Evolutionary conservation across 2,329 filamentous ascomycete genomes (phyloP).

Genomic region (Colletotrichum sp.): DNA sequence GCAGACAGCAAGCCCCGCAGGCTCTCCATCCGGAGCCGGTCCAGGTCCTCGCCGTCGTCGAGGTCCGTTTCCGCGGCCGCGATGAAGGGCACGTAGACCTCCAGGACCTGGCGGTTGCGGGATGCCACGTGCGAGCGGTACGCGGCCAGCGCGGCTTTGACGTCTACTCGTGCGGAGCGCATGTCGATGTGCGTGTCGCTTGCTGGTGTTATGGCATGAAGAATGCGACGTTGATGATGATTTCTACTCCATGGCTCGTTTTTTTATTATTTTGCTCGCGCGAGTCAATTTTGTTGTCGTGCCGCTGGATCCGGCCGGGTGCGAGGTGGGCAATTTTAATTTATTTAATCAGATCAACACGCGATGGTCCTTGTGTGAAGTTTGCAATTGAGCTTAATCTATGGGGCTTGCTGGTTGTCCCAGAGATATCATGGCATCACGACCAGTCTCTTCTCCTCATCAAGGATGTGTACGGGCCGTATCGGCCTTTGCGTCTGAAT

Average conservation of each 20-base stretch:
- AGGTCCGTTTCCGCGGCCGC: neutral
- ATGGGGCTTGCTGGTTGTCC: neutral
- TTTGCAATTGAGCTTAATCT: neutral
- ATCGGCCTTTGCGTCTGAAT: neutral
- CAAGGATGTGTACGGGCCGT: neutral
- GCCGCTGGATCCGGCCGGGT: neutral
- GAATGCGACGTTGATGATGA: neutral
- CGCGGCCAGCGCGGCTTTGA: neutral
- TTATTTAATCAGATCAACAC: neutral
- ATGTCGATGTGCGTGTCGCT: neutral
- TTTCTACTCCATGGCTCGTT: neutral
- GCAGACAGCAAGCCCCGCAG: neutral
- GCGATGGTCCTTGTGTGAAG: neutral
- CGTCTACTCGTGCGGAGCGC: neutral
- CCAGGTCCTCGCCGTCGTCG: neutral
- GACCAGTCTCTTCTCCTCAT: neutral
- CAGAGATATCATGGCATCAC: neutral
- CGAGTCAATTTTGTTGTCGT: neutral
- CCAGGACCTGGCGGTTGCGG: neutral
- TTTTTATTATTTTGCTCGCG: neutral
- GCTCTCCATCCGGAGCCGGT: neutral
- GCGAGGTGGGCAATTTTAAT: neutral
- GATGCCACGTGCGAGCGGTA: neutral
- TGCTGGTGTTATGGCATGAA: neutral
- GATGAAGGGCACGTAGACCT: neutral